Percentiles rank a stretch among this genome's conserved stretches.
These are phyloP conservation scores for Glomus cerebriforme DNA, from an alignment of 192 early-diverging fungal genomes.

Conservation along the genomic window DNA sequence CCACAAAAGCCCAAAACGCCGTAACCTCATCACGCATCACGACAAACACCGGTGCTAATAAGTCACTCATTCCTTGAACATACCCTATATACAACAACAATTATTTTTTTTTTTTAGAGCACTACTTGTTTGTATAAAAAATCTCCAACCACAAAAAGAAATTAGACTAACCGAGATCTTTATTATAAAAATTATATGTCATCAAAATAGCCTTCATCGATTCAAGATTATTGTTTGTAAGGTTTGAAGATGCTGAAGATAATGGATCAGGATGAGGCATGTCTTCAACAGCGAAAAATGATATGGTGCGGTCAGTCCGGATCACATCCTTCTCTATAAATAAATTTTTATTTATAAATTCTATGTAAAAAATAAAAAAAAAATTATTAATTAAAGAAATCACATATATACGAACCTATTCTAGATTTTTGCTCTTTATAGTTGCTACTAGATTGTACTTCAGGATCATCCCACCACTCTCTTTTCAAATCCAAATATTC, in stretches of 20 bases:
- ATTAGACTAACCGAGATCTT: slow-evolving; percentile 56
- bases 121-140: not conserved
- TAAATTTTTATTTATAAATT: not conserved
- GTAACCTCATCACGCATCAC: slow-evolving; percentile 87
- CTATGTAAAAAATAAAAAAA: not conserved
- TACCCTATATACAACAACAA: slow-evolving; percentile 63
- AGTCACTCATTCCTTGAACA: slow-evolving; percentile 98
- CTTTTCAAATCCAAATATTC: slow-evolving; percentile 67
- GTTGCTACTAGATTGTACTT: slow-evolving; percentile 54
- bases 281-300: slow-evolving; percentile 77
- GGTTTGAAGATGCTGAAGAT: slow-evolving; percentile 34
- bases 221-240: slow-evolving; percentile 75
- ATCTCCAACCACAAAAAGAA: not conserved
- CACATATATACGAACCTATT: slow-evolving; percentile 42
- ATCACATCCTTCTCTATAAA: slow-evolving; percentile 91
- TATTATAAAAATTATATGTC: slow-evolving; percentile 89
- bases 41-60: slow-evolving; percentile 86
- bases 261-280: slow-evolving; percentile 51
- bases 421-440: slow-evolving; percentile 75
- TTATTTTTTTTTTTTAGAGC: not conserved
- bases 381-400: not conserved
- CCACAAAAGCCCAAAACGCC: slow-evolving; percentile 91
- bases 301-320: slow-evolving; percentile 87
- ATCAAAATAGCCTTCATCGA: slow-evolving; percentile 89
- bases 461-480: slow-evolving; percentile 63